These are phyloP conservation scores for Eucalyptus tenuipes DNA, from an alignment of 345 rosid species.

Conservation along the genomic window DNA sequence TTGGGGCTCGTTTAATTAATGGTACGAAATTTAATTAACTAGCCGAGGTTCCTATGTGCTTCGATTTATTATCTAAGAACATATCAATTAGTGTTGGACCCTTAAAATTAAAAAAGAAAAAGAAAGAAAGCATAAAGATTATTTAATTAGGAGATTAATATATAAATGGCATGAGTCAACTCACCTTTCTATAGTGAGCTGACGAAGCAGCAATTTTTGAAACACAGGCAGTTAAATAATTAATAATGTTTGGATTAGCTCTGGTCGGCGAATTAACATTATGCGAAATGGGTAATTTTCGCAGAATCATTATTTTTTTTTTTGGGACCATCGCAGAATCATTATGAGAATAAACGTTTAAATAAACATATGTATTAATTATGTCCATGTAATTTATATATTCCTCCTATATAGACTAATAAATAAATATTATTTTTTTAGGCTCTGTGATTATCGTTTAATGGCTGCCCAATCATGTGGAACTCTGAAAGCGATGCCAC, in stretches of 20 bases:
- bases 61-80: neutral
- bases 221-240: neutral
- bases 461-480: constrained; percentile 26
- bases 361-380: neutral
- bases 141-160: neutral
- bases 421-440: neutral
- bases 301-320: neutral
- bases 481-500: constrained; percentile 20
- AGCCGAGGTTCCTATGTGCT: neutral
- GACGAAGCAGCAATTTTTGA: neutral
- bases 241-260: neutral
- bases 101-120: neutral
- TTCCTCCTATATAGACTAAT: neutral
- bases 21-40: neutral
- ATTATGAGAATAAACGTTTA: neutral
- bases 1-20: neutral
- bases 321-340: neutral
- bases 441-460: neutral
- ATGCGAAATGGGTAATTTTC: neutral
- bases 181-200: neutral
- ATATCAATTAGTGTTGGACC: neutral
- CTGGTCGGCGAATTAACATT: neutral
- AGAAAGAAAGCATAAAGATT: neutral
- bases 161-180: neutral
- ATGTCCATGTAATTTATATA: neutral